Evolutionary conservation across 1,284 basidiomycete species (phyloP), one percentile per base, ranked within the genome.

Genomic region (Trichosporon sp.): DNA sequence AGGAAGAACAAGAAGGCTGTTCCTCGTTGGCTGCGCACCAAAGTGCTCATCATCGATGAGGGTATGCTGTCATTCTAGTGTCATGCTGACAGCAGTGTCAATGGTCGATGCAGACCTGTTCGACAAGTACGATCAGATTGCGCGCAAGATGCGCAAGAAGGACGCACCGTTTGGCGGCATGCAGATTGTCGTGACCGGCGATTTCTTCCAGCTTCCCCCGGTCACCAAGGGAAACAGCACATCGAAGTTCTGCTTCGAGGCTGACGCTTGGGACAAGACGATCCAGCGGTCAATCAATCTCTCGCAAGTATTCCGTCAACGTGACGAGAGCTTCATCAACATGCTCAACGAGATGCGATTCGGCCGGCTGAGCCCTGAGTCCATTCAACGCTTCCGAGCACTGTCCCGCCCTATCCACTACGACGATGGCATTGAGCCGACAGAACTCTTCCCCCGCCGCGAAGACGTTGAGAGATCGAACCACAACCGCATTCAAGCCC

Each of bases 151-250:
- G 58, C 85, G 91, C 70, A 88, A 88, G 73, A 86, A 82, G 33
- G 69, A 80, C 0, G 78, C 82, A 56, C 91, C 95, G 0, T 99
- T 97, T 69, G 95, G 96, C n/a, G 95, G 95, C 1, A 95, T 99
- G 33, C 93, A 95, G 84, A 81, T 99, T 65, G 86, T 95, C 66
- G 84, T 96, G 13, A 95, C 92, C 0, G 95, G 95, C 23, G 95
- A 99, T 76, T 99, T 98, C 81, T 96, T 92, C 81, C 95, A 99
- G 78, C 83, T 99, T 6, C 96, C 96, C 1, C 95, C 96, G 0
- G 93, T 99, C 6, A 83, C 85, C n/a, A 85, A 85, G 68, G 79
- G 78, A 3, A 83, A 76, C 65, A 54, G 25, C 27, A 13, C 49
- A 2, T 54, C 49, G 14, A 83, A 77, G 67, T 97, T 96, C 76